Base-by-base conservation (phyloP, 1,284 basidiomycete species). In the Boletellus deceptivus region DNA sequence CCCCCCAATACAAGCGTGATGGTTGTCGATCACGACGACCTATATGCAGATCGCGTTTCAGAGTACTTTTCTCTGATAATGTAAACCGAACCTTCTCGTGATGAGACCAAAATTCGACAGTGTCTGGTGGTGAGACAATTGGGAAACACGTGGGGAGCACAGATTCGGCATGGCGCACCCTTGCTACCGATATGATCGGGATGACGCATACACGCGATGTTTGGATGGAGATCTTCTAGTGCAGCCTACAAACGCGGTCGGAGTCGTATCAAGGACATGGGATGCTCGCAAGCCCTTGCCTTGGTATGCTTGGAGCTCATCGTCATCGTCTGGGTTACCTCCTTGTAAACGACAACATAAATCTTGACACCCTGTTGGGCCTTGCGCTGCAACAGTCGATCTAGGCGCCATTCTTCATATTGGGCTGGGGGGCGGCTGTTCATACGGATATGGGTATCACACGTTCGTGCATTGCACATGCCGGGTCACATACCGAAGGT, bases 331-430 rank as follows among this genome's bases (percentile, higher is more conserved):
- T 91, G 86, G 0, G 88, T 87, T 50, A 97, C 83, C 75, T 93
- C 91, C 68, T 93, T 94, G 76, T 94, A 94, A 7, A 95, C 90
- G 56, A 93, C 76, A 29, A 94, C 82, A 69, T 93, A 91, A 48
- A 98, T 73, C 67, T 86, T 89, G 51, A 98, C 95, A 22, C 95
- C 94, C 63, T 94, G 74, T 62, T 91, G 77, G 0, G 95, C 95
- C 71, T 97, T 97, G 52, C 87, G 81, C 70, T 89, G 77, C 40
- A 98, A 75, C 9, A 98, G 66, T 39, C 84, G 74, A 66, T 98
- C 94, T 25, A 98, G 78, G 18, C 94, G 80, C 83, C 86, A 98
- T 67, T 95, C 84, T 7, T 86, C 83, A 62, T 90, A 80, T 60
- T 83, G 73, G 0, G 89, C 88, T 2, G 93, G 86, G 0, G 95